Evolutionary conservation across 108 stramenopile species (phyloP).

Genomic region (Cyclotella choctawhatcheeana): DNA sequence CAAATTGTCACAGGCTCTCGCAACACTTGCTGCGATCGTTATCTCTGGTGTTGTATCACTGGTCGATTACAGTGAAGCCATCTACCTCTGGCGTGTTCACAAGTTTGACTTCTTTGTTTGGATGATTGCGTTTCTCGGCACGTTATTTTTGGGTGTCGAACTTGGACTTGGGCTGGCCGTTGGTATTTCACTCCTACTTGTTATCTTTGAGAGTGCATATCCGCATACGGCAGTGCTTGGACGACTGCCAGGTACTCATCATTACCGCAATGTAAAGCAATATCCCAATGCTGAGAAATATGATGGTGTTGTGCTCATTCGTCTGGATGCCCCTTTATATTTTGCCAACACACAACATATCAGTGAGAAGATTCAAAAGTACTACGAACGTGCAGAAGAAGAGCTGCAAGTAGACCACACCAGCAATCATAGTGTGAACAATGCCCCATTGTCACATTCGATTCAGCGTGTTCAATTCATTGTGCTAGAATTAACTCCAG

Average conservation of each 20-base stretch:
- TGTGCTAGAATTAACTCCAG: neutral
- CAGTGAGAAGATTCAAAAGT: slow-evolving; percentile 11
- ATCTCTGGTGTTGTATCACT: slow-evolving; percentile 72
- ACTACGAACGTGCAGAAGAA: slow-evolving; percentile 11
- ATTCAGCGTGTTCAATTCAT: slow-evolving; percentile 8
- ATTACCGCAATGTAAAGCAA: slow-evolving; percentile 68
- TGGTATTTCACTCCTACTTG: slow-evolving; percentile 58
- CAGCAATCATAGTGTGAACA: too few relatives aligned
- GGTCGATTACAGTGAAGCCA: slow-evolving; percentile 66
- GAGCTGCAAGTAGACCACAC: neutral
- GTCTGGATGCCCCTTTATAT: slow-evolving; percentile 9
- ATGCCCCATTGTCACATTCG: too few relatives aligned
- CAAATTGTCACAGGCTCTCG: slow-evolving; percentile 27
- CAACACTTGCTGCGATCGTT: slow-evolving; percentile 67
- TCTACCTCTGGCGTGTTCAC: slow-evolving; percentile 66
- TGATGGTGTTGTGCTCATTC: slow-evolving; percentile 46
- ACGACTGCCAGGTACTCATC: slow-evolving; percentile 59
- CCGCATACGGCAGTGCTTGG: slow-evolving; percentile 76
- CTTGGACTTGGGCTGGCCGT: slow-evolving; percentile 70
- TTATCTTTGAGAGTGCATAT: slow-evolving; percentile 64
- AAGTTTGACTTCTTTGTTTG: slow-evolving; percentile 71
- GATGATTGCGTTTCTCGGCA: slow-evolving; percentile 61
- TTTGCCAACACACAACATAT: slow-evolving; percentile 12
- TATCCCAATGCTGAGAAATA: slow-evolving; percentile 58
- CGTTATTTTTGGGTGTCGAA: slow-evolving; percentile 73